Base-by-base conservation (phyloP, 192 early-diverging fungal species). In the Rhizophagus sp. region DNA sequence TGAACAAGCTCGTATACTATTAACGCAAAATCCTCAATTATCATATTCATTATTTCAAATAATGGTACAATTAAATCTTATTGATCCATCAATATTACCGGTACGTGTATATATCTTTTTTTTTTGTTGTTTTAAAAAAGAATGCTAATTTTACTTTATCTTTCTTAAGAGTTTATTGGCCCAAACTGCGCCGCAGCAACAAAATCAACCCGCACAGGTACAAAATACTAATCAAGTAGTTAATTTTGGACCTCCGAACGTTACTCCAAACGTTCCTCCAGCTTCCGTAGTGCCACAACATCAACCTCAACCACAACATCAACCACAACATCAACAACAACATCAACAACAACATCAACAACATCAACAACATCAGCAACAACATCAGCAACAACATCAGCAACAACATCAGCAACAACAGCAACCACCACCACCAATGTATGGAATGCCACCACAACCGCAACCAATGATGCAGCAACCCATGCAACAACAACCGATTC, bases 31-130 rank as follows among this genome's bases (percentile, higher is more conserved):
- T 78, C 96, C 96, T 27, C 94, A 94, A 80, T 81, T 96, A 1
- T 85, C 94, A 8, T 97, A 95, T 85, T 94, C 94, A 4, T 81
- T 96, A 34, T 95, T 97, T 80, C 95, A 96, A 82, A 89, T 91
- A 19, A 88, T 97, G 80, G 68, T 95, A 11, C 88, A 91, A 76
- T 92, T 94, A 89, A 93, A 93, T 76, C 70, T 62, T 4, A 19
- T 72, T 25, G 69, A 72, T 72, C 69, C 36, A 72, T 22, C 17
- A 47, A 50, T 72, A 50, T 47, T 72, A 27, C n/a, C 69, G 41
- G 69, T 72, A 13, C 9, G 17, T 34, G 7, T 34, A 27, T 2
- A 34, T 7, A 0, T 17, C 36, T 17, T 39, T 33, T 39, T 6
- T 67, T 19, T 67, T 71, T 22, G 9, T 25, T 47, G n/a, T 44